Conservation (phyloP, 495 filamentous ascomycete genomes). For the Amphirosellinia nigrospora region DNA sequence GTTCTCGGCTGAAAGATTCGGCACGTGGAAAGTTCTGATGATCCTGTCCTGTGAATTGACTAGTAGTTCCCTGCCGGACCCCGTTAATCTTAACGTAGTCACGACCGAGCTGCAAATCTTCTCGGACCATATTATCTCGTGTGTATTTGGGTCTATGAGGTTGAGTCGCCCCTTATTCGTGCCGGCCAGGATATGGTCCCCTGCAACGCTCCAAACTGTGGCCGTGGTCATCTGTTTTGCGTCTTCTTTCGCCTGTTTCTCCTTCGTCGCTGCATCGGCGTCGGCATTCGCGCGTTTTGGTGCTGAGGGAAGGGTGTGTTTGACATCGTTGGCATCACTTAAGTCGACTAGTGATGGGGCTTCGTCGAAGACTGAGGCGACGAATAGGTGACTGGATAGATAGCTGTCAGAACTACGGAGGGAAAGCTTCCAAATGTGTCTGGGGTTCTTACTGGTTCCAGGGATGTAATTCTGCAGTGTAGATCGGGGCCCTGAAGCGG, state of each 20-base stretch:
- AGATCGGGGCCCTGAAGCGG: slow-evolving; percentile 88
- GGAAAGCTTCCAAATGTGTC: neutral
- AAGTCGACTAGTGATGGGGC: slow-evolving; percentile 87
- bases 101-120: slow-evolving; percentile 87
- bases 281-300: slow-evolving; percentile 75
- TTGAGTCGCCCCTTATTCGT: slow-evolving; percentile 96
- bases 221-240: slow-evolving; percentile 93
- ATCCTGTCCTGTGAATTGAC: slow-evolving; percentile 91
- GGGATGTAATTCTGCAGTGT: slow-evolving; percentile 93
- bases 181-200: slow-evolving; percentile 85
- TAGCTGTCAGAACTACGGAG: neutral
- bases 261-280: slow-evolving; percentile 64
- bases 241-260: slow-evolving; percentile 88
- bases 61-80: slow-evolving; percentile 83
- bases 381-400: slow-evolving; percentile 72
- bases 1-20: slow-evolving; percentile 57
- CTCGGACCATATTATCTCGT: slow-evolving; percentile 81
- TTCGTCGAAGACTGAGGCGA: slow-evolving; percentile 90
- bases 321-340: slow-evolving; percentile 65
- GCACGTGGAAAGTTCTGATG: slow-evolving; percentile 80
- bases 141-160: slow-evolving; percentile 81
- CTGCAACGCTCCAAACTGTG: slow-evolving; percentile 81
- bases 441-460: slow-evolving; percentile 74
- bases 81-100: slow-evolving; percentile 81
- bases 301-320: slow-evolving; percentile 78